phyloP scores from a whole-genome alignment of 1,284 basidiomycete genomes.

The Meira nashicola region DNA sequence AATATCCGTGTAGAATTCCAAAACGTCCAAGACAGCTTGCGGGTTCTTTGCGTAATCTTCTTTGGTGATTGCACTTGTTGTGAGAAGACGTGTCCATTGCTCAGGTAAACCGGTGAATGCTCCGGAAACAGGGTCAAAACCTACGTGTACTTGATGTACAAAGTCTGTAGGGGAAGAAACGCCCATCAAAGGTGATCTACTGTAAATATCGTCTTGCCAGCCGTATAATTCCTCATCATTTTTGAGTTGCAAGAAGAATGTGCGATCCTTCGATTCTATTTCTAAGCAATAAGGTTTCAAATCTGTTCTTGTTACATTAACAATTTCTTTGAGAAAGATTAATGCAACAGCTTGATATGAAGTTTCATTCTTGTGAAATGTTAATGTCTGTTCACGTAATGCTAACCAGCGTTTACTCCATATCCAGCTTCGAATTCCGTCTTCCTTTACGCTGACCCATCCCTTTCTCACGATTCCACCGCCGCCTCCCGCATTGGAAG shows the following conservation, averaged over 20 bases:
- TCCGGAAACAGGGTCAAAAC: conserved; percentile 88
- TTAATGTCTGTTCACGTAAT: conserved; percentile 72
- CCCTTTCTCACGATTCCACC: conserved; percentile 46
- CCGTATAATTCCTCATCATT: conserved; percentile 91
- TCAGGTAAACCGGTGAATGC: conserved; percentile 94
- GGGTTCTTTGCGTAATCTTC: conserved; percentile 96
- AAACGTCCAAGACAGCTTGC: conserved; percentile 91
- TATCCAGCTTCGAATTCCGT: conserved; percentile 67
- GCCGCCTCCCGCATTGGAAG: conserved; percentile 5
- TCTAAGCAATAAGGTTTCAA: conserved; percentile 82
- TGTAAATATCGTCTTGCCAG: conserved; percentile 95
- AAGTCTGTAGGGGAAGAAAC: conserved; percentile 93
- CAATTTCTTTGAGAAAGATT: conserved; percentile 72
- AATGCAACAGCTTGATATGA: conserved; percentile 63
- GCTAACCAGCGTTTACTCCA: conserved; percentile 90
- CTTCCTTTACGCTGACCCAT: conserved; percentile 52
- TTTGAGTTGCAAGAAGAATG: conserved; percentile 77
- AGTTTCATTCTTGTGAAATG: conserved; percentile 84
- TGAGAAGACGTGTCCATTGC: conserved; percentile 91
- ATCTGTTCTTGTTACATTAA: conserved; percentile 83
- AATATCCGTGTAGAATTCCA: conserved; percentile 97
- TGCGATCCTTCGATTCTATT: conserved; percentile 70
- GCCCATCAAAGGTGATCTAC: conserved; percentile 83
- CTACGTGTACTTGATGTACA: conserved; percentile 95
- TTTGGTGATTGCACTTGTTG: conserved; percentile 91